These are phyloP conservation scores for Kurtzmaniella quercitrusa DNA, from an alignment of 1,139 yeast genomes.

Conservation along the genomic window DNA sequence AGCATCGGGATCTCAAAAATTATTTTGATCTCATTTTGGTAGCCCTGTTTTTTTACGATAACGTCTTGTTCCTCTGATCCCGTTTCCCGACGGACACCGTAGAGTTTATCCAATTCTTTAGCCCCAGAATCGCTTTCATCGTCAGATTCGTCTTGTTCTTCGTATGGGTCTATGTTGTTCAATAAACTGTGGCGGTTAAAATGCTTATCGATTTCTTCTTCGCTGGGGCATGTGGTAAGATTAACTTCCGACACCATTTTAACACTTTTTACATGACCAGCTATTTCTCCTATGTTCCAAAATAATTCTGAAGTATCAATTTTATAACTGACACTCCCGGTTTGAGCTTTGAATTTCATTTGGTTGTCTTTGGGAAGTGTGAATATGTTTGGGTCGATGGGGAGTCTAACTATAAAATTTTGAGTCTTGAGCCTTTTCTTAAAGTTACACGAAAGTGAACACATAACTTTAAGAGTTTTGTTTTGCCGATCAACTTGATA, in stretches of 20 bases:
- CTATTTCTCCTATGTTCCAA: constrained; percentile 58
- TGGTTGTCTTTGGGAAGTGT: constrained; percentile 20
- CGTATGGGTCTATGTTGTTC: constrained; percentile 5
- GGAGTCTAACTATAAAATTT: constrained; percentile 29
- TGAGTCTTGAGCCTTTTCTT: constrained; percentile 34
- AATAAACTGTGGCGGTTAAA: constrained; percentile 1
- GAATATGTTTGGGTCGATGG: constrained; percentile 34
- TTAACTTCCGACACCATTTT: constrained; percentile 44
- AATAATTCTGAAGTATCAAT: constrained; percentile 48
- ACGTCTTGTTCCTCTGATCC: neutral
- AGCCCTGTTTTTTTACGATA: neutral
- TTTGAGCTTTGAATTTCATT: constrained; percentile 38
- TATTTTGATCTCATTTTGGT: constrained; percentile 24
- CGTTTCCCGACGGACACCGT: constrained; percentile 36
- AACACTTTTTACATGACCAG: constrained; percentile 41
- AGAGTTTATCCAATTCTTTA: constrained; percentile 35
- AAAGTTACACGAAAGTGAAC: constrained; percentile 31
- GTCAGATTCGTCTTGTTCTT: constrained; percentile 10
- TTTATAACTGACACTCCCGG: constrained; percentile 39
- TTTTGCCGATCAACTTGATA: constrained; percentile 21
- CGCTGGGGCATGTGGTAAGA: constrained; percentile 10
- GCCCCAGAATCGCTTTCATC: constrained; percentile 18
- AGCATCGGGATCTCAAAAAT: constrained; percentile 39
- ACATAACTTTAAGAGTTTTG: constrained; percentile 33
- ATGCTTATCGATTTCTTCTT: neutral